Evolutionary conservation across 768 basidiomycete genomes (phyloP).

Genomic region (Stropharia rugosoannulata): DNA sequence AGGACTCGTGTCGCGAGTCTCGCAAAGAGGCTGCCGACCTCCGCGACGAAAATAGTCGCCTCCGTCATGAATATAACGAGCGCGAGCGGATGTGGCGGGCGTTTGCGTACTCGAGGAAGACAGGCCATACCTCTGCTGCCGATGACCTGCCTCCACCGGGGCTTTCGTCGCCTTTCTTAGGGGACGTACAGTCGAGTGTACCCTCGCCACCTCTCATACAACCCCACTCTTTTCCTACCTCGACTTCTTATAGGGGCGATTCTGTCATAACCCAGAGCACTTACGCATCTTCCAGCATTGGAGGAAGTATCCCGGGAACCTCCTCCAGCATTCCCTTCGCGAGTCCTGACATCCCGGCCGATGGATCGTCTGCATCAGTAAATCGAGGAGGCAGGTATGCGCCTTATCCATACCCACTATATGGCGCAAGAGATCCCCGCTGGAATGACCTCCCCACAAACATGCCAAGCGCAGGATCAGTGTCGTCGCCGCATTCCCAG

Average conservation of each 20-base stretch:
- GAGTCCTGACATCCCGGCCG: slow-evolving; percentile 18
- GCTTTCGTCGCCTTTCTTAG: slow-evolving; percentile 41
- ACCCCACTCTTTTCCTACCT: slow-evolving; percentile 33
- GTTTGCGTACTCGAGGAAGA: slow-evolving; percentile 66
- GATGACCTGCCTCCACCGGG: slow-evolving; percentile 54
- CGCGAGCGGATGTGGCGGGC: slow-evolving; percentile 74
- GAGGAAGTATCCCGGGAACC: slow-evolving; percentile 29
- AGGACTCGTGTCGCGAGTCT: slow-evolving; percentile 75
- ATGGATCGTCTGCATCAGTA: slow-evolving; percentile 26
- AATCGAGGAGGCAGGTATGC: slow-evolving; percentile 52
- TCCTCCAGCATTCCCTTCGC: slow-evolving; percentile 44
- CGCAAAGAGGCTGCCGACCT: slow-evolving; percentile 61
- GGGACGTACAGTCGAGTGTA: slow-evolving; percentile 26
- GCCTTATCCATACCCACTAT: slow-evolving; percentile 44
- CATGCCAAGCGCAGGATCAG: slow-evolving; percentile 38
- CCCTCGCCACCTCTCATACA: slow-evolving; percentile 29
- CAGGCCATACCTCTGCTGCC: slow-evolving; percentile 46
- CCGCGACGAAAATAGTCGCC: slow-evolving; percentile 61
- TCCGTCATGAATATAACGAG: slow-evolving; percentile 65
- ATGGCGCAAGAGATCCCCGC: slow-evolving; percentile 34
- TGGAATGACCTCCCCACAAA: slow-evolving; percentile 40
- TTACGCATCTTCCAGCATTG: slow-evolving; percentile 36
- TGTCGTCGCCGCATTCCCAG: slow-evolving; percentile 44
- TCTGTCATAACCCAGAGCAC: slow-evolving; percentile 43
- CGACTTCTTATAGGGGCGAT: slow-evolving; percentile 49